Conservation (phyloP, 2,329 filamentous ascomycete species). For the Corniculantispora saksenae region DNA sequence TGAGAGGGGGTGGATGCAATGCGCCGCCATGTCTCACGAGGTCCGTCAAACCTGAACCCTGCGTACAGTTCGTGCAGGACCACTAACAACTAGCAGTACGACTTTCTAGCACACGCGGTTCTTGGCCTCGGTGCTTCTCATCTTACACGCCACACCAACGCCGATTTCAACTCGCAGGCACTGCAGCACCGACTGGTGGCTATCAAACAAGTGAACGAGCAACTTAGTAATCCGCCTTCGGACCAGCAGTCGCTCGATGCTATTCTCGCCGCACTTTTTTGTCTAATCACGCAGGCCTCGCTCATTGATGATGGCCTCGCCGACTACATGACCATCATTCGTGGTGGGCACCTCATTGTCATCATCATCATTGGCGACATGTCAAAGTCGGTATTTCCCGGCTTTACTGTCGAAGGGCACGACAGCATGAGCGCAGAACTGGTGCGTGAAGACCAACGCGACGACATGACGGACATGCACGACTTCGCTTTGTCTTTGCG, state of each 20-base stretch:
- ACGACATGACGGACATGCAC: conserved; percentile 26
- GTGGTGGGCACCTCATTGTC: conserved; percentile 31
- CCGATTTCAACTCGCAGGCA: conserved; percentile 31
- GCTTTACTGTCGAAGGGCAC: conserved; percentile 30
- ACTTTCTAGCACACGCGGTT: conserved; percentile 40
- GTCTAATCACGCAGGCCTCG: conserved; percentile 37
- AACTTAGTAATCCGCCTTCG: conserved; percentile 29
- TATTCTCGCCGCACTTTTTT: conserved; percentile 36
- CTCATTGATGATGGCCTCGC: conserved; percentile 40
- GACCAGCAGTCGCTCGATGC: conserved; percentile 37
- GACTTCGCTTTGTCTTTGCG: conserved; percentile 25
- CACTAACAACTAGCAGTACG: conserved; percentile 29
- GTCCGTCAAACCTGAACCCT: conserved; percentile 25
- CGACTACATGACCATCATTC: conserved; percentile 39
- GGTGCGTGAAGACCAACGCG: conserved; percentile 26
- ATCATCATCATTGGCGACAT: conserved; percentile 25
- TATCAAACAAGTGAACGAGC: conserved; percentile 37
- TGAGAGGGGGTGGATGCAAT: conserved; percentile 35
- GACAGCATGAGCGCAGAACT: conserved; percentile 25
- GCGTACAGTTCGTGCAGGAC: neutral
- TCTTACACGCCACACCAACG: conserved; percentile 31
- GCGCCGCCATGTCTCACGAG: conserved; percentile 36
- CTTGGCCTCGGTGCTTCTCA: conserved; percentile 41
- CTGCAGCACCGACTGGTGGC: conserved; percentile 38
- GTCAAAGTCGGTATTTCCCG: conserved; percentile 26